Evolutionary conservation across 208 protist genomes (phyloP), one percentile per base, ranked within the genome.

Genomic region (Leishmania turanica): DNA sequence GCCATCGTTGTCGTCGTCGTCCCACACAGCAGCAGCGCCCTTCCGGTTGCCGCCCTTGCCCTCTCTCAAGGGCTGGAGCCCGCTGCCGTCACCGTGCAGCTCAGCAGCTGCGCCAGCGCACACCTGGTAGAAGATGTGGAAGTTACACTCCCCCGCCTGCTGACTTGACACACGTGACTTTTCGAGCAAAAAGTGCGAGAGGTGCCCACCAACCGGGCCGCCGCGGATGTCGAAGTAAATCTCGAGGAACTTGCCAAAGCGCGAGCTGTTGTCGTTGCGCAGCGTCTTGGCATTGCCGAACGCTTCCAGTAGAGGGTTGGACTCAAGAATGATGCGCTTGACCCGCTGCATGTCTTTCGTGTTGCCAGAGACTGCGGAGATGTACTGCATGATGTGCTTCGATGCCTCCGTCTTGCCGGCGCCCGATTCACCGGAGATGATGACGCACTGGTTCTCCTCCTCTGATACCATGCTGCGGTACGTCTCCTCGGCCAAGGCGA

Each of bases 351-450:
- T 97, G 69, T 96, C 93, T 40, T 76, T 83, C 49, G 87, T 91
- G 75, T 97, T 91, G 47, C 93, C 92, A 19, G 91, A 94, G 3
- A 99, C 95, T 54, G 91, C 91, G 11, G 97, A 95, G 82, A 99
- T 93, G 88, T 99, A 99, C 72, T 93, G 88, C 96, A 99, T 98
- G 75, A 99, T 99, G 69, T 98, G 90, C 87, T 99, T 99, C 27
- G 95, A 97, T 11, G 98, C 96, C 84, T 99, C 98, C 49, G 98
- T 99, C 88, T 99, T 99, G 60, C 99, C 98, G 17, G 98, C 98
- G 42, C 99, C 99, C n/a, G 93, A 98, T 88, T 99, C 98, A 42
- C 99, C 98, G 2, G 93, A 97, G 64, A 99, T 99, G 82, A 99
- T 99, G 64, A 99, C 95, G 81, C 98, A 99, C 83, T 99, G 98